Evolutionary conservation across 1,284 basidiomycete species (phyloP).

Genomic region (Ustilago sp.): DNA sequence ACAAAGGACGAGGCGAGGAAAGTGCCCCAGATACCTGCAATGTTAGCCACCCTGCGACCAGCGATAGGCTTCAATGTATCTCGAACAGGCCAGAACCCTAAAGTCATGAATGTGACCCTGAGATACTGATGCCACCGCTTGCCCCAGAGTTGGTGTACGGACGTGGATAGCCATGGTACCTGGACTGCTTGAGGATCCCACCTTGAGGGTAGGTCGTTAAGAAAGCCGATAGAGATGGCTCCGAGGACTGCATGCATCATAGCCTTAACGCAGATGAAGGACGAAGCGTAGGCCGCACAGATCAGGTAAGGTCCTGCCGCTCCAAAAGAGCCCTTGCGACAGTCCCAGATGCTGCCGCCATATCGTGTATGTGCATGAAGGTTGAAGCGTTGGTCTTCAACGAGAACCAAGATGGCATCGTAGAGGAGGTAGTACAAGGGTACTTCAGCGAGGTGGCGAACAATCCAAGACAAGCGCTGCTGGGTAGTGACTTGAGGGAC

Average conservation of each 20-base stretch:
- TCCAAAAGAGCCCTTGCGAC: conserved; percentile 21
- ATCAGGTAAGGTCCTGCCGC: conserved; percentile 25
- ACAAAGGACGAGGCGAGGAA: conserved; percentile 41
- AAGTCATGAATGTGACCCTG: conserved; percentile 29
- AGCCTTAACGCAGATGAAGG: conserved; percentile 16
- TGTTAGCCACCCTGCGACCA: conserved; percentile 12
- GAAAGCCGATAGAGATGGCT: conserved; percentile 11
- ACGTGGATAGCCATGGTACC: conserved; percentile 24
- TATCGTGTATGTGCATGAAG: conserved; percentile 1
- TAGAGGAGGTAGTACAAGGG: conserved; percentile 15
- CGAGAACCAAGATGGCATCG: conserved; percentile 26
- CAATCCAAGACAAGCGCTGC: conserved; percentile 22
- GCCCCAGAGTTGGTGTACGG: conserved; percentile 35
- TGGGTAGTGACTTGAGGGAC: conserved; percentile 6
- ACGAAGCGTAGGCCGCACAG: conserved; percentile 13
- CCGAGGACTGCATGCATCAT: conserved; percentile 7
- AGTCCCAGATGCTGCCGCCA: conserved; percentile 35
- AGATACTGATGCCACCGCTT: conserved; percentile 49
- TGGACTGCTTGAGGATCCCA: conserved; percentile 36
- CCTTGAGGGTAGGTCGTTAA: conserved; percentile 14
- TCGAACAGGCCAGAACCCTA: conserved; percentile 29
- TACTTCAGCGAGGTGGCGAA: neutral
- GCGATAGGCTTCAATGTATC: conserved; percentile 2
- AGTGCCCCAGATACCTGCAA: conserved; percentile 22
- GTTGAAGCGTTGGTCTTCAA: conserved; percentile 35